Percentiles rank a stretch among this genome's conserved stretches.
Evolutionary conservation across 129 eudicot species (phyloP).

Genomic region (Flaveria linearis): DNA sequence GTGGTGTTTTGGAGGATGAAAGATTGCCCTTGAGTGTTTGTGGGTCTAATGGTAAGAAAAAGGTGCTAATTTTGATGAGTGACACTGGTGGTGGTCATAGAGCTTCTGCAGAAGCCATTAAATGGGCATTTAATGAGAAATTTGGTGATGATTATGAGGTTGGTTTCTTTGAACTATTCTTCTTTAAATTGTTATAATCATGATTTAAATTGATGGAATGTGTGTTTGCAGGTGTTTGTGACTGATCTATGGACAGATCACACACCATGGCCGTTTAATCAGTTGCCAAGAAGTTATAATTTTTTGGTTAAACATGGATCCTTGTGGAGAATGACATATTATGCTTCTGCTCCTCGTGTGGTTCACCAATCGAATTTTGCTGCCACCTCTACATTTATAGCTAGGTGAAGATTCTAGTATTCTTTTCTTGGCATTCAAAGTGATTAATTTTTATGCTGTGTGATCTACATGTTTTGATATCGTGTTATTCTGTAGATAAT

Average conservation of each 20-base stretch:
- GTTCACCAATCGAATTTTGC: conserved; percentile 95
- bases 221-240: conserved; percentile 73
- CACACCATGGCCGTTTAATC: conserved; percentile 98
- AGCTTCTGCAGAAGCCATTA: conserved; percentile 98
- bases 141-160: conserved; percentile 95
- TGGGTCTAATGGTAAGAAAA: conserved; percentile 53
- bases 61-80: conserved; percentile 94
- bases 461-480: not conserved
- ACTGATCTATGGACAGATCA: conserved; percentile 97
- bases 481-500: conserved; percentile 3
- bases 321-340: conserved; percentile 84
- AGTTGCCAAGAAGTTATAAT: conserved; percentile 91
- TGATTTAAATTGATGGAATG: conserved; percentile 7
- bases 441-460: conserved; percentile 15
- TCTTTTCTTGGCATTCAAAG: not conserved
- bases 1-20: conserved; percentile 61
- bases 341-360: conserved; percentile 82
- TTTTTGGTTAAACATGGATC: conserved; percentile 93
- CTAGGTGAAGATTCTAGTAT: conserved; percentile 54
- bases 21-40: conserved; percentile 48
- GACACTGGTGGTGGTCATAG: conserved; percentile 99
- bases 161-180: not conserved
- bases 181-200: conserved; percentile 3
- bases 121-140: conserved; percentile 73
- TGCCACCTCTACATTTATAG: conserved; percentile 90